Percentiles rank a stretch among this genome's conserved stretches.
Conservation (phyloP, 2,329 filamentous ascomycete species). For the Claviceps cyperi region DNA sequence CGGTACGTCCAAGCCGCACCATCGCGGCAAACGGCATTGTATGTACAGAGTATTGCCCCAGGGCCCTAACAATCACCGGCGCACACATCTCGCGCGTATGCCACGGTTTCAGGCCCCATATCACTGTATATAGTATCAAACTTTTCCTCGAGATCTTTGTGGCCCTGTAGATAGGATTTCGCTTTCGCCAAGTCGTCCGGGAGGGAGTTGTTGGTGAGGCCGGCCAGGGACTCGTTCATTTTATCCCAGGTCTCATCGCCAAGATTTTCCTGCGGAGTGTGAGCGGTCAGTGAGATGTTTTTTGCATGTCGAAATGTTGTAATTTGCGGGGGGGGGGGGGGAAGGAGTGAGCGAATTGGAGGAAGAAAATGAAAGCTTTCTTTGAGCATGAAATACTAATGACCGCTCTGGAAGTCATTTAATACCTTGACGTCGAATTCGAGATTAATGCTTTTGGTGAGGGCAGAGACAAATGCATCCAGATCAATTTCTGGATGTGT, state of each 20-base stretch:
- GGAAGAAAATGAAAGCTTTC: background rate
- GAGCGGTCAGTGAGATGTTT: background rate
- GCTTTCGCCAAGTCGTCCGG: background rate
- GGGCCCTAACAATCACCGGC: no score
- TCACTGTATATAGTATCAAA: background rate
- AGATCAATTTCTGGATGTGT: background rate
- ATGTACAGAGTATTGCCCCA: no score
- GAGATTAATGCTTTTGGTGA: background rate
- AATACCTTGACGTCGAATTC: slow-evolving; percentile 1
- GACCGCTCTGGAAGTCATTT: no score
- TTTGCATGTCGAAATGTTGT: no score
- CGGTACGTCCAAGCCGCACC: no score
- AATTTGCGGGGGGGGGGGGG: no score
- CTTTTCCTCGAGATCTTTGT: background rate
- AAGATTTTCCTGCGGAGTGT: background rate
- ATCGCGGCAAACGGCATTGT: no score
- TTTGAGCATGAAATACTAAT: background rate
- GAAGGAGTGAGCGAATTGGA: background rate
- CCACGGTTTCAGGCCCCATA: background rate
- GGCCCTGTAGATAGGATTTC: background rate
- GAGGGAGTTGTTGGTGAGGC: no score
- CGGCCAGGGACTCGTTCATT: background rate
- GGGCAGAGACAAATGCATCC: background rate
- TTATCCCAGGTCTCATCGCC: background rate
- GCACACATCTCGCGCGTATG: no score